These are phyloP conservation scores for Akanthomyces lecanii DNA, from an alignment of 2,329 filamentous ascomycete genomes.

Conservation along the genomic window DNA sequence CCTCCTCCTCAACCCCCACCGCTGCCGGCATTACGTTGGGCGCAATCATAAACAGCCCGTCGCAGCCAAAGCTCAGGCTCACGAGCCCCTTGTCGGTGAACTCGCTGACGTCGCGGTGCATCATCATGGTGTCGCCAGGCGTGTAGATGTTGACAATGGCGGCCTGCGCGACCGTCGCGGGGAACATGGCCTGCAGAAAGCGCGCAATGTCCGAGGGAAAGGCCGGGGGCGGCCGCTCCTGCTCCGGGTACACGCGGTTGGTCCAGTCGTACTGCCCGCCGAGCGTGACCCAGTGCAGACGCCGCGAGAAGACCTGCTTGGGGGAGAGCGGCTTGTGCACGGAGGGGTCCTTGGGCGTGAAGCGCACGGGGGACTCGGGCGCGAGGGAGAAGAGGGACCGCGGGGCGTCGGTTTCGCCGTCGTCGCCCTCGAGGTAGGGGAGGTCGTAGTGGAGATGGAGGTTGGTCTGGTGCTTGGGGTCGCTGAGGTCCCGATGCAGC, in stretches of 20 bases:
- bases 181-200: slow-evolving; percentile 68
- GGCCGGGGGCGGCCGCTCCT: slow-evolving; percentile 51
- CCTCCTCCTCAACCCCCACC: slow-evolving; percentile 36
- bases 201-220: slow-evolving; percentile 71
- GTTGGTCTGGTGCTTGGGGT: slow-evolving; percentile 77
- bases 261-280: slow-evolving; percentile 98
- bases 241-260: slow-evolving; percentile 69
- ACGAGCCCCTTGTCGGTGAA: slow-evolving; percentile 72
- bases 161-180: slow-evolving; percentile 73
- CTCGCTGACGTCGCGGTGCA: slow-evolving; percentile 93
- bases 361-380: slow-evolving; percentile 49
- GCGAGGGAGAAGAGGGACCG: slow-evolving; percentile 52
- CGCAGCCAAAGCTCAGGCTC: slow-evolving; percentile 85
- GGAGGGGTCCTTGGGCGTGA: slow-evolving; percentile 63
- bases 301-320: slow-evolving; percentile 68
- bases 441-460: slow-evolving; percentile 78
- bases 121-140: slow-evolving; percentile 83
- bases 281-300: slow-evolving; percentile 88
- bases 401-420: slow-evolving; percentile 21
- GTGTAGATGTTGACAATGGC: slow-evolving; percentile 94
- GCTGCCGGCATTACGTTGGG: slow-evolving; percentile 41
- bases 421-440: slow-evolving; percentile 45
- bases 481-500: slow-evolving; percentile 71
- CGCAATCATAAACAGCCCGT: slow-evolving; percentile 81
- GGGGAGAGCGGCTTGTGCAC: slow-evolving; percentile 73